phyloP scores from a whole-genome alignment of 2,329 filamentous ascomycete genomes.

The Orbilia javanica region DNA sequence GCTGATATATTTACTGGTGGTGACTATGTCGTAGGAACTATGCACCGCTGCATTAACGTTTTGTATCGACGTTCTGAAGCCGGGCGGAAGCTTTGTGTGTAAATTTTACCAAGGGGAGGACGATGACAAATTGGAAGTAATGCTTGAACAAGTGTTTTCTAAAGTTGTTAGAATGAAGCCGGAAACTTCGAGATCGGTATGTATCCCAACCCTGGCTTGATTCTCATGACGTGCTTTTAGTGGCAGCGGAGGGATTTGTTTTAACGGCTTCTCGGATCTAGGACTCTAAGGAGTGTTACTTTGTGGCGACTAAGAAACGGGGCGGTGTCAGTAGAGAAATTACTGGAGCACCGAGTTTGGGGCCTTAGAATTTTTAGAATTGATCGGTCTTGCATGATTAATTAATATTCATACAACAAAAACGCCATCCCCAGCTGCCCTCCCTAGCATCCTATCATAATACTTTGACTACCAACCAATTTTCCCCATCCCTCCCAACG shows the following conservation, averaged over 20 bases:
- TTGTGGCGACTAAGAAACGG: constrained; percentile 56
- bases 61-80: constrained; percentile 82
- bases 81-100: constrained; percentile 91
- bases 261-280: constrained; percentile 10
- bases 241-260: neutral
- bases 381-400: neutral
- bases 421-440: neutral
- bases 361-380: neutral
- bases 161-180: constrained; percentile 91
- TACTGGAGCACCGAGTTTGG: neutral
- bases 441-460: neutral
- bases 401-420: neutral
- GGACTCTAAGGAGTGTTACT: constrained; percentile 61
- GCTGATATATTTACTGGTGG: neutral
- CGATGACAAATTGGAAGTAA: constrained; percentile 81
- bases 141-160: constrained; percentile 80
- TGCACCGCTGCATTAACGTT: constrained; percentile 88
- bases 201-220: too few relatives aligned
- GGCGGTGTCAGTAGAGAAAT: constrained; percentile 39
- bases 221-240: too few relatives aligned
- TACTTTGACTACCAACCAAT: neutral
- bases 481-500: neutral
- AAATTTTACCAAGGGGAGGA: constrained; percentile 96
- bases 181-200: constrained; percentile 85
- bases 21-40: constrained; percentile 76